A percentile compares a stretch with the other conserved stretches of the same genome.
These are phyloP conservation scores for Fusarium mundagurra DNA, from an alignment of 2,329 filamentous ascomycete species.

Conservation along the genomic window DNA sequence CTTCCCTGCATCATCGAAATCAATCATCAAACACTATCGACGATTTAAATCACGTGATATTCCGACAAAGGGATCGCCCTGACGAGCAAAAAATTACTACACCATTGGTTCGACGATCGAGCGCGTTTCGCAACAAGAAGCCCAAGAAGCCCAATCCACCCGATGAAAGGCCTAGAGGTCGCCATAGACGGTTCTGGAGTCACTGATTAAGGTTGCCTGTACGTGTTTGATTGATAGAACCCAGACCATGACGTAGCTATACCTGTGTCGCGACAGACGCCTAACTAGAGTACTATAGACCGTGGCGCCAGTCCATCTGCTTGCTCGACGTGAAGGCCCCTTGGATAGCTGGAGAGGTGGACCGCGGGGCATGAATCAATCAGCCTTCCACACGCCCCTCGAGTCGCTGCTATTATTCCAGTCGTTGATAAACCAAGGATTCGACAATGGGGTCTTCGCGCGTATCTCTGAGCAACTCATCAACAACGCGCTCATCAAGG, in stretches of 20 bases:
- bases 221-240: slow-evolving; percentile 43
- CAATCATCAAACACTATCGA: slow-evolving; percentile 33
- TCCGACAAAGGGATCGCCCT: slow-evolving; percentile 41
- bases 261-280: slow-evolving; percentile 31
- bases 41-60: slow-evolving; percentile 46
- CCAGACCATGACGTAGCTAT: slow-evolving; percentile 44
- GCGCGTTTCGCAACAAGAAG: slow-evolving; percentile 38
- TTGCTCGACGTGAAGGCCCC: slow-evolving; percentile 63
- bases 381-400: slow-evolving; percentile 79
- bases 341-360: slow-evolving; percentile 66
- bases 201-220: slow-evolving; percentile 45
- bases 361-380: slow-evolving; percentile 65
- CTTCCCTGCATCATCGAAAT: slow-evolving; percentile 46
- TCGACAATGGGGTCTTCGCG: slow-evolving; percentile 72
- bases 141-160: slow-evolving; percentile 34
- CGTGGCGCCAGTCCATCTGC: slow-evolving; percentile 66
- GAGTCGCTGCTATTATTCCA: slow-evolving; percentile 89
- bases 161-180: slow-evolving; percentile 45
- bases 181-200: slow-evolving; percentile 41
- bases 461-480: slow-evolving; percentile 79
- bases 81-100: slow-evolving; percentile 40
- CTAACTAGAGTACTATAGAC: slow-evolving; percentile 48
- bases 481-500: slow-evolving; percentile 76
- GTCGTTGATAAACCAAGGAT: slow-evolving; percentile 74
- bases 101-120: slow-evolving; percentile 28